Evolutionary conservation across 176 grass and related monocot species (phyloP), one percentile per base, ranked within the genome.

Genomic region (Carex kokanica): DNA sequence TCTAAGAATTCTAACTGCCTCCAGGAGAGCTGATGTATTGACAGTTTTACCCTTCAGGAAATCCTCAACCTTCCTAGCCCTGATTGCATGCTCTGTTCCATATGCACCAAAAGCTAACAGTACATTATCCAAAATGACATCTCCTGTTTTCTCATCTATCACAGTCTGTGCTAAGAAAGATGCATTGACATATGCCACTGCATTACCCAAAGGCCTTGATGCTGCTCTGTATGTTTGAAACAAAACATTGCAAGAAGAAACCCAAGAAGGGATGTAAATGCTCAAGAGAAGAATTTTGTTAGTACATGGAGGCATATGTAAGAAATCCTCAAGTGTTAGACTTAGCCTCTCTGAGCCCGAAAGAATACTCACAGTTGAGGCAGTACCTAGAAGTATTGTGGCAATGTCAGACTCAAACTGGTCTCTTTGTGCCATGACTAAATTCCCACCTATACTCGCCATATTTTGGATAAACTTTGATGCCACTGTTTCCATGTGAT

Each of bases 121-220:
- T 69, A 94, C 40, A 77, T 92, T 86, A 84, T 94, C 79, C 56
- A 94, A 69, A 27, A 89, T 10, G 66, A 79, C 65, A 54, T 71
- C 38, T 6, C 84, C 91, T 49, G 88, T 85, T 63, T 84, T 63
- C 40, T 77, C 80, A 83, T 86, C 83, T 31, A 43, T 63, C 54
- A 72, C 86, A 78, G 80, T 87, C 72, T 78, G 86, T 55, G 85
- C 91, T 78, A 97, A 89, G 85, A 97, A 97, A 61, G 94, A 89
- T 65, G 88, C 89, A 69, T 97, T 97, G 57, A 89, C 52, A 88
- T 91, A 97, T 32, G 94, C 87, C 49, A 97, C 83, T 57, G 92
- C 94, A 92, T 97, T 97, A 34, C 94, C 94, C 36, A 90, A 43
- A 61, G 94, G 92, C n/a, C 94, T 88, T 45, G 94, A 83, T 21